Conservation (phyloP, 1,139 yeast species). For the Pichia sp. region DNA sequence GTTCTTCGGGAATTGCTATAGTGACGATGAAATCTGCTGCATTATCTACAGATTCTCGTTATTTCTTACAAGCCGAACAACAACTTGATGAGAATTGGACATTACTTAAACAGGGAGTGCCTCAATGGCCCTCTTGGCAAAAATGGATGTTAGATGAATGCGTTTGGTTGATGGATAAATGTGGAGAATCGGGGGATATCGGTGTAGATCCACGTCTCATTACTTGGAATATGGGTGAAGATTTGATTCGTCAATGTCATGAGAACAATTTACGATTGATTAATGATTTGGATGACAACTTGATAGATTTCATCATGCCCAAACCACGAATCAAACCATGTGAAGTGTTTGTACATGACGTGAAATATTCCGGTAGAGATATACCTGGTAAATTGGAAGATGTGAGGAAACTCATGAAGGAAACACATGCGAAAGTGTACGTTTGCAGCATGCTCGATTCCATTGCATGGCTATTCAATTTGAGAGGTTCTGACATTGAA, state of each 20-base stretch:
- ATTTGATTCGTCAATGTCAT: constrained; percentile 25
- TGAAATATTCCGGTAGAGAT: constrained; percentile 39
- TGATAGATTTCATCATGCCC: constrained; percentile 33
- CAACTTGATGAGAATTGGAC: constrained; percentile 56
- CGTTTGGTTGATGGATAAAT: constrained; percentile 15
- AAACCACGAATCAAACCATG: neutral
- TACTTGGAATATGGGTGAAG: constrained; percentile 25
- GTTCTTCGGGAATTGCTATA: constrained; percentile 51
- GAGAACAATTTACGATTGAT: constrained; percentile 36
- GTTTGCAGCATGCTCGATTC: constrained; percentile 44
- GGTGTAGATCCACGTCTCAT: constrained; percentile 31
- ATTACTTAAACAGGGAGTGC: constrained; percentile 43
- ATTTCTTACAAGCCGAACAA: constrained; percentile 45
- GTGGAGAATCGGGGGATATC: constrained; percentile 13
- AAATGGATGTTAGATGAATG: constrained; percentile 38
- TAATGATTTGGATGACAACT: constrained; percentile 36
- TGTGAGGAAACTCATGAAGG: constrained; percentile 16
- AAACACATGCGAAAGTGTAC: constrained; percentile 16
- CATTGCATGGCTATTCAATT: constrained; percentile 48
- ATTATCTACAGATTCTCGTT: constrained; percentile 51
- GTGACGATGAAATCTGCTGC: constrained; percentile 42
- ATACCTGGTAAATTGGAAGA: constrained; percentile 30
- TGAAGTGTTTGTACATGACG: constrained; percentile 31
- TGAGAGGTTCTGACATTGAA: constrained; percentile 43
- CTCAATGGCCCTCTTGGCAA: constrained; percentile 46